Conservation (phyloP, 176 grass and related monocot genomes). For the Phoenix dactylifera region DNA sequence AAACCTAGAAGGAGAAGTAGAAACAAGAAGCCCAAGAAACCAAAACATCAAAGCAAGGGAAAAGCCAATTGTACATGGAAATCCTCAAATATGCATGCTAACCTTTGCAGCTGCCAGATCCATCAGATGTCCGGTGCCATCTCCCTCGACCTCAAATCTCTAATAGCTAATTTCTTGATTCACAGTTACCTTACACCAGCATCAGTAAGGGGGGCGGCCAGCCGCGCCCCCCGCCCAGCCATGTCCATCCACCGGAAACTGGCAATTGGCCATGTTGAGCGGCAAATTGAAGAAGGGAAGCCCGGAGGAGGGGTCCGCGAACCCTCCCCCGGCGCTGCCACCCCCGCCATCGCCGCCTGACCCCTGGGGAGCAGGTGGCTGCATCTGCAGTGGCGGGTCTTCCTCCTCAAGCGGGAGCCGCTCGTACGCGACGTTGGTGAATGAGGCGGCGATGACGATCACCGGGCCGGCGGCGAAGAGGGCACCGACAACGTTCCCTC, state of each 20-base stretch:
- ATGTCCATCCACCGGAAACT: slow-evolving; percentile 53
- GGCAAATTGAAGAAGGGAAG: slow-evolving; percentile 92
- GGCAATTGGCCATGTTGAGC: slow-evolving; percentile 53
- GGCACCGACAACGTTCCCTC: slow-evolving; percentile 89
- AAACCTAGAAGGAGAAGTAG: slow-evolving; percentile 14
- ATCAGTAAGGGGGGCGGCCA: slow-evolving; percentile 61
- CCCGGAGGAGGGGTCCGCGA: slow-evolving; percentile 63
- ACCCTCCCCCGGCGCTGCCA: slow-evolving; percentile 19
- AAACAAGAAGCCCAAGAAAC: slow-evolving; percentile 33
- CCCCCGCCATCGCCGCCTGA: slow-evolving; percentile 27
- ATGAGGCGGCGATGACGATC: slow-evolving; percentile 91
- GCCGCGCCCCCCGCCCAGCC: slow-evolving; percentile 38
- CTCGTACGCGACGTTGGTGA: slow-evolving; percentile 98
- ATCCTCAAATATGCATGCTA: slow-evolving; percentile 38
- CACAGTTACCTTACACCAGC: not conserved
- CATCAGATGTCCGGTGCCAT: slow-evolving; percentile 23
- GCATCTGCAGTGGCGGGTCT: slow-evolving; percentile 62
- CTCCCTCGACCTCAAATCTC: slow-evolving; percentile 28
- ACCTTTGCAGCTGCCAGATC: slow-evolving; percentile 51
- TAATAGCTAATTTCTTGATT: not conserved
- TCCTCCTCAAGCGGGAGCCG: slow-evolving; percentile 90
- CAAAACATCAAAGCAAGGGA: slow-evolving; percentile 42
- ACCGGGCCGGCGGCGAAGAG: slow-evolving; percentile 80
- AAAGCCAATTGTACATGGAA: slow-evolving; percentile 34
- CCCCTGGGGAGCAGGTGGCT: slow-evolving; percentile 19